Evolutionary conservation across 2,329 filamentous ascomycete species (phyloP).

Genomic region (Immersiporthe knoxdaviesiana): DNA sequence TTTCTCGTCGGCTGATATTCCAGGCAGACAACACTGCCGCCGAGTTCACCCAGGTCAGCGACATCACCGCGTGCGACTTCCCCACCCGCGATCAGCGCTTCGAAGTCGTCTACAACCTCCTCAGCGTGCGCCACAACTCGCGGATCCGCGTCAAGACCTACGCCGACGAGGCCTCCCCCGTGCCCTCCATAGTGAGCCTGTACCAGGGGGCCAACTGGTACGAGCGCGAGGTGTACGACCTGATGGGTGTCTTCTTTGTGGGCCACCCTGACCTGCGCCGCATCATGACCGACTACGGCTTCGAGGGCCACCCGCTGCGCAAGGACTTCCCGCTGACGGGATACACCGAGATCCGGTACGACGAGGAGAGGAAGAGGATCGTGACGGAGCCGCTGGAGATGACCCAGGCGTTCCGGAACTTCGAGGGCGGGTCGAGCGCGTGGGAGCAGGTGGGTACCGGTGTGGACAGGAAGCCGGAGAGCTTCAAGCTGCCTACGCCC

Average conservation of each 20-base stretch:
- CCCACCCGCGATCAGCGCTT: slow-evolving; percentile 95
- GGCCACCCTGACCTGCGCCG: slow-evolving; percentile 93
- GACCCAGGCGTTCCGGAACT: slow-evolving; percentile 98
- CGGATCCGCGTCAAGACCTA: slow-evolving; percentile 99
- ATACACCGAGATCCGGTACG: slow-evolving; percentile 96
- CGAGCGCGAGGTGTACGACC: slow-evolving; percentile 95
- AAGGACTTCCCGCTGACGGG: slow-evolving; percentile 98
- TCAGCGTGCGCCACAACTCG: slow-evolving; percentile 94
- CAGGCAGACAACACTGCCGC: slow-evolving; percentile 82
- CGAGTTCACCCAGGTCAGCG: slow-evolving; percentile 91
- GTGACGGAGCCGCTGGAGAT: slow-evolving; percentile 97
- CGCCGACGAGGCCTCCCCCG: slow-evolving; percentile 91
- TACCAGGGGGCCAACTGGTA: slow-evolving; percentile 99
- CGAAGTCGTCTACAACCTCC: slow-evolving; percentile 96
- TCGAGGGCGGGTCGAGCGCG: slow-evolving; percentile 81
- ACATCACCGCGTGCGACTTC: slow-evolving; percentile 94
- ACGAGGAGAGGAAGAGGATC: slow-evolving; percentile 99
- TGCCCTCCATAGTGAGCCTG: slow-evolving; percentile 82
- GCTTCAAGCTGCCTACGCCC: slow-evolving; percentile 91
- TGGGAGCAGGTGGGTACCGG: slow-evolving; percentile 72
- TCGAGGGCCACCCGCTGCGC: slow-evolving; percentile 93
- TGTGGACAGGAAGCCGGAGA: slow-evolving; percentile 77
- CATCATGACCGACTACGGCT: slow-evolving; percentile 99
- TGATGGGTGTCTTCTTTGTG: slow-evolving; percentile 96
- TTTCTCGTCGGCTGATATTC: slow-evolving; percentile 16